A percentile compares a stretch with the other conserved stretches of the same genome.
These are phyloP conservation scores for Ochromonas danica DNA, from an alignment of 108 stramenopile species.

Conservation along the genomic window DNA sequence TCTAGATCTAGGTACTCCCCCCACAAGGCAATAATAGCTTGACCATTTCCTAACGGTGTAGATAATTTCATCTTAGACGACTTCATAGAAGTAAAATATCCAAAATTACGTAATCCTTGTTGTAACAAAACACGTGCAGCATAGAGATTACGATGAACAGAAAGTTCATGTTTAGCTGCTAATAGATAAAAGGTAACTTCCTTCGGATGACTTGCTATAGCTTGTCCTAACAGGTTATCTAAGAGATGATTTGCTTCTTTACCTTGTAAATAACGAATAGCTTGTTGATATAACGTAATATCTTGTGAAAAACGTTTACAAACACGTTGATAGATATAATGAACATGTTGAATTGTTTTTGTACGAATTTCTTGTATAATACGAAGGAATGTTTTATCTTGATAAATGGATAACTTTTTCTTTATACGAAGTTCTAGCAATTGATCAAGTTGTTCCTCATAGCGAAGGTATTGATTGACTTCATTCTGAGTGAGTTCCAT, in stretches of 20 bases:
- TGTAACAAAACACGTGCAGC: not conserved
- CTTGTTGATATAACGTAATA: not conserved
- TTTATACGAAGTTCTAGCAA: not conserved
- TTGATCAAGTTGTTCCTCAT: not conserved
- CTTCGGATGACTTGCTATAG: not conserved
- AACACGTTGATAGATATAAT: not conserved
- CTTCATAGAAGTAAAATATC: too few species aligned
- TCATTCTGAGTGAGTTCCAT: not conserved
- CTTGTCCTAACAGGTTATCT: not conserved
- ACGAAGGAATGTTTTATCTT: not conserved
- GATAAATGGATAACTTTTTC: not conserved
- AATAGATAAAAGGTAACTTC: not conserved
- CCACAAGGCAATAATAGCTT: too few species aligned
- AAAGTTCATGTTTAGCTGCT: not conserved
- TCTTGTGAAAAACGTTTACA: not conserved
- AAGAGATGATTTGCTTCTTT: not conserved
- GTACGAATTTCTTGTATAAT: not conserved
- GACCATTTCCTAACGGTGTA: too few species aligned
- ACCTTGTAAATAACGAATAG: not conserved
- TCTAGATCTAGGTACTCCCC: not conserved
- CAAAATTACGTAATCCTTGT: not conserved
- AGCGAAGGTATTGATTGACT: not conserved
- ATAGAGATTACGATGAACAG: not conserved
- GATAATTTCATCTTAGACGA: not conserved
- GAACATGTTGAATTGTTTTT: not conserved